Base-by-base conservation (phyloP, 768 basidiomycete species). In the Calocybe cyanea region DNA sequence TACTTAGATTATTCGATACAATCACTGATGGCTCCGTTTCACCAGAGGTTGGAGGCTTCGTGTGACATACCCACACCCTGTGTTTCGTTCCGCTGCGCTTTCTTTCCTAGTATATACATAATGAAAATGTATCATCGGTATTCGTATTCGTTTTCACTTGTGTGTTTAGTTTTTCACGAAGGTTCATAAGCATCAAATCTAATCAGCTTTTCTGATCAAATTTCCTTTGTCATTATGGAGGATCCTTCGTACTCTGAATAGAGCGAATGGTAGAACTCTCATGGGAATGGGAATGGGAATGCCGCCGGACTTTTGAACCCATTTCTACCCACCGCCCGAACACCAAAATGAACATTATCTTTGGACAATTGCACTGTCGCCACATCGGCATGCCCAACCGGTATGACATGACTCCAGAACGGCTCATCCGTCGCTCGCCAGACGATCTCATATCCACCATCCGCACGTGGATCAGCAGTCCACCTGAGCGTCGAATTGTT, bases 401-500 rank as follows among this genome's bases (percentile, higher is more conserved):
- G 68, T 9, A 79, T 68, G 1, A 73, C 70, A 54, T 72, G 67
- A 33, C 72, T 68, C 77, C 76, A 78, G 25, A 68, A 65, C 23
- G 71, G 63, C 46, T 65, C 66, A 38, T 75, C 71, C 23, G 71
- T 72, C 46, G 72, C 63, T 35, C 77, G 61, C 75, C 76, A 79
- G 7, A 78, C 65, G 25, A 78, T 61, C 60, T 78, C 76, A 54
- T 77, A 79, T 3, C 72, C 67, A 4, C 67, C 72, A 45, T 69
- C 70, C 14, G 62, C 65, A 40, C 55, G 43, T 2, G 64, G 49
- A 50, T 75, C 77, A 9, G 56, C 44, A 8, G 59, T 67, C 77
- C 77, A 79, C 10, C 45, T 58, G 19, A 79, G 59, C 24, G 76
- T 78, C 24, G 77, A 78, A 49, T 78, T 79, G 62, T 79, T 79